Evolutionary conservation across 805 yeast species (phyloP).

Genomic region (Ogataea ganodermae): DNA sequence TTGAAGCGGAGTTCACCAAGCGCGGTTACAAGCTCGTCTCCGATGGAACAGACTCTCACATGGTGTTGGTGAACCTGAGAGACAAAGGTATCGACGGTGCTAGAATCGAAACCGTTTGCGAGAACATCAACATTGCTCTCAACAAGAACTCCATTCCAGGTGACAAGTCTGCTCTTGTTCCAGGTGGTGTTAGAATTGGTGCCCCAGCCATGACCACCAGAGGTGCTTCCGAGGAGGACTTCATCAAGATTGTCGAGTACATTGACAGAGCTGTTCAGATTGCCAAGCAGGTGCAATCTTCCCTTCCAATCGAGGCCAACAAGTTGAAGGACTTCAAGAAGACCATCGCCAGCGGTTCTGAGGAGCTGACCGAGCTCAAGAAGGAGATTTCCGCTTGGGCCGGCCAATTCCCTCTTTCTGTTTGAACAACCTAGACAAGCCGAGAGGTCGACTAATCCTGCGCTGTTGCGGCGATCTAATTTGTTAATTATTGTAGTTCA

Average conservation of each 20-base stretch:
- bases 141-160: slow-evolving; percentile 99
- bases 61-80: slow-evolving; percentile 87
- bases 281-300: slow-evolving; percentile 73
- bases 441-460: background rate
- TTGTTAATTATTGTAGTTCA: slow-evolving; percentile 1
- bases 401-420: slow-evolving; percentile 74
- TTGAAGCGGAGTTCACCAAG: slow-evolving; percentile 71
- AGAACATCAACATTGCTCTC: slow-evolving; percentile 89
- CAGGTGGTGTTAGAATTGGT: slow-evolving; percentile 97
- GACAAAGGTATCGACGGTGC: slow-evolving; percentile 95
- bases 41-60: slow-evolving; percentile 96
- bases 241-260: slow-evolving; percentile 74
- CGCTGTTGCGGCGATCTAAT: background rate
- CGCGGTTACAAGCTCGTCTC: slow-evolving; percentile 83
- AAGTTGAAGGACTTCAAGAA: slow-evolving; percentile 95
- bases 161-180: slow-evolving; percentile 93
- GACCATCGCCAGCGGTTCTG: slow-evolving; percentile 69
- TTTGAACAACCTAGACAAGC: slow-evolving; percentile 33
- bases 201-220: slow-evolving; percentile 99
- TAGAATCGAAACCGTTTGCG: slow-evolving; percentile 92
- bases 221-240: slow-evolving; percentile 89
- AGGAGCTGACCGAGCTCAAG: slow-evolving; percentile 66
- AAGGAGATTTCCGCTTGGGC: slow-evolving; percentile 90
- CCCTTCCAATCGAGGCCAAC: slow-evolving; percentile 89
- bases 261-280: slow-evolving; percentile 77